Evolutionary conservation across 495 filamentous ascomycete species (phyloP).

Genomic region (Cercophora sp.): DNA sequence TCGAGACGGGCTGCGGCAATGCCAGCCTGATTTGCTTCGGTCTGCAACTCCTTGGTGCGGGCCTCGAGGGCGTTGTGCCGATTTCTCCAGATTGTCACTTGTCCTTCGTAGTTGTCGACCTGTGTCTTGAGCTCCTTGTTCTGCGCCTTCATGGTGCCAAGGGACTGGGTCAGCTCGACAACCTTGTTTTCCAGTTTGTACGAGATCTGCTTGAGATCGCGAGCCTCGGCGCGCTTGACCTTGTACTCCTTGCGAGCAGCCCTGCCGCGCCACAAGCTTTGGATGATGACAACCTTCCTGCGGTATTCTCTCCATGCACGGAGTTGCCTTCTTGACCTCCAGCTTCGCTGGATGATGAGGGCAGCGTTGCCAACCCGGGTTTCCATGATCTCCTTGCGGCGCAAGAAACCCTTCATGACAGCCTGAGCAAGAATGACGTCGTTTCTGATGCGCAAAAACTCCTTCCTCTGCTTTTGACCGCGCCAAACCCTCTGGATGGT

Average conservation of each 20-base stretch:
- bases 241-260: constrained; percentile 80
- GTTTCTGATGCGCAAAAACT: constrained; percentile 68
- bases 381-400: constrained; percentile 84
- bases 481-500: constrained; percentile 95
- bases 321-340: constrained; percentile 76
- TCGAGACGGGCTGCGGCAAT: constrained; percentile 84
- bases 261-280: constrained; percentile 91
- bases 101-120: constrained; percentile 92
- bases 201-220: constrained; percentile 97
- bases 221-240: constrained; percentile 84
- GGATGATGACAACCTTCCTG: constrained; percentile 80
- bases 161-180: constrained; percentile 89
- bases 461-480: constrained; percentile 78
- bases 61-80: constrained; percentile 89
- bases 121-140: constrained; percentile 86
- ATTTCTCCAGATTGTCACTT: constrained; percentile 90
- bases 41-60: constrained; percentile 86
- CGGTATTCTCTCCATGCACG: constrained; percentile 84
- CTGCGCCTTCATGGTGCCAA: constrained; percentile 86
- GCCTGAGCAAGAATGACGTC: constrained; percentile 85
- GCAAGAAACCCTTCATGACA: constrained; percentile 83
- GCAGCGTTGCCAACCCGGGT: constrained; percentile 92
- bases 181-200: constrained; percentile 99
- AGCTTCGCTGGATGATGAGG: constrained; percentile 81
- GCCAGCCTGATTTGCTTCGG: constrained; percentile 95